phyloP scores from a whole-genome alignment of 164 flowering plant species.

The Umbilicus rupestris region DNA sequence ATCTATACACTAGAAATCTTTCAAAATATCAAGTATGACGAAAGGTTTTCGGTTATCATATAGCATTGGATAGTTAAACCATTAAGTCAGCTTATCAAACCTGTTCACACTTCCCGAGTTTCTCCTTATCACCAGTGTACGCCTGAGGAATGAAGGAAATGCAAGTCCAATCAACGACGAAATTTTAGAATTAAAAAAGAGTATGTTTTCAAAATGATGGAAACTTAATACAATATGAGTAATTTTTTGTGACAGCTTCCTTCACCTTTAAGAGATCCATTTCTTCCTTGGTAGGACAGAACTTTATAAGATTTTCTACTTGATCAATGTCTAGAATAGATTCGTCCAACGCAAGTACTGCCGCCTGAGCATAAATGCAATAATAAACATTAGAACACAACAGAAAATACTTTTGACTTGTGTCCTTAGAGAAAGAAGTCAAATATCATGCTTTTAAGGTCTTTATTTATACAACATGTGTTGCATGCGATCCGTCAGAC shows the following conservation, averaged over 20 bases:
- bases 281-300: constrained; percentile 96
- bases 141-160: constrained; percentile 24
- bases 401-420: not conserved
- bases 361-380: constrained; percentile 38
- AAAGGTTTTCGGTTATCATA: not conserved
- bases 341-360: constrained; percentile 91
- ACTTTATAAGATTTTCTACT: constrained; percentile 90
- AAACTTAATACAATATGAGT: not conserved
- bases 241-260: not conserved
- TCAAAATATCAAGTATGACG: not conserved
- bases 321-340: constrained; percentile 88
- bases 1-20: too few relatives aligned
- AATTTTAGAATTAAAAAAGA: not conserved
- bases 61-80: not conserved
- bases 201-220: not conserved
- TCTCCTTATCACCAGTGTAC: constrained; percentile 68
- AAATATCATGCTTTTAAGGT: not conserved
- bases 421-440: not conserved
- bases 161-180: constrained; percentile 7
- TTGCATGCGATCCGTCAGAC: not conserved
- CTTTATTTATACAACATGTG: not conserved
- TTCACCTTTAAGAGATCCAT: constrained; percentile 93
- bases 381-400: not conserved
- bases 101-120: constrained; percentile 93
- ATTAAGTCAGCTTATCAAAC: constrained; percentile 22